Conservation (phyloP, 2,329 filamentous ascomycete genomes). For the Neoscytalidium dimidiatum region DNA sequence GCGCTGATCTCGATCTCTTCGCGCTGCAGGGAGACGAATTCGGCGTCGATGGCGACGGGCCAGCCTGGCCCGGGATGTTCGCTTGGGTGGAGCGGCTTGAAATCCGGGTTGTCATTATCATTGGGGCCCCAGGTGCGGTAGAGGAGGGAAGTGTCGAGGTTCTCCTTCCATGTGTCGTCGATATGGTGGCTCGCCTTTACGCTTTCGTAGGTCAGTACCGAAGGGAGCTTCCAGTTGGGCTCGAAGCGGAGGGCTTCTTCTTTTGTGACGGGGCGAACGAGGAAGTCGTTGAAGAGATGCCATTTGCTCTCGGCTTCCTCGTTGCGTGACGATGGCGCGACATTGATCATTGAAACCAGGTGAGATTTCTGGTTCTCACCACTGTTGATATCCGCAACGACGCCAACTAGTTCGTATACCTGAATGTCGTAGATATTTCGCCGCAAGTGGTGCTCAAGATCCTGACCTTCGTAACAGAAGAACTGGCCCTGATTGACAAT, state of each 20-base stretch:
- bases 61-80: slow-evolving; percentile 73
- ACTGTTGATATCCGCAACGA: slow-evolving; percentile 87
- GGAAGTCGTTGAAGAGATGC: slow-evolving; percentile 97
- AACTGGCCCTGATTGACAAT: slow-evolving; percentile 90
- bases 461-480: slow-evolving; percentile 91
- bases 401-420: slow-evolving; percentile 87
- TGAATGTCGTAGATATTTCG: slow-evolving; percentile 77
- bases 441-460: slow-evolving; percentile 77
- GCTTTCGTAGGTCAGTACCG: slow-evolving; percentile 82
- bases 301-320: slow-evolving; percentile 67
- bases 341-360: slow-evolving; percentile 87
- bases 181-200: slow-evolving; percentile 79
- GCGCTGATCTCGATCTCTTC: slow-evolving; percentile 96
- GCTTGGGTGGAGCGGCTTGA: slow-evolving; percentile 58
- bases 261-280: slow-evolving; percentile 76
- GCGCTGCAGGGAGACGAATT: slow-evolving; percentile 90
- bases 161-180: slow-evolving; percentile 82
- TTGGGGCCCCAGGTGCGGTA: slow-evolving; percentile 68
- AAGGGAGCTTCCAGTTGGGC: slow-evolving; percentile 88
- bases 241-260: slow-evolving; percentile 90
- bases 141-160: slow-evolving; percentile 80
- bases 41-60: slow-evolving; percentile 88
- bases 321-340: slow-evolving; percentile 64
- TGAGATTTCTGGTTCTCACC: slow-evolving; percentile 85
- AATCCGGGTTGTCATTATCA: slow-evolving; percentile 54